Evolutionary conservation across 495 filamentous ascomycete species (phyloP), one percentile per base, ranked within the genome.

Genomic region (Aspergillus bridgeri): DNA sequence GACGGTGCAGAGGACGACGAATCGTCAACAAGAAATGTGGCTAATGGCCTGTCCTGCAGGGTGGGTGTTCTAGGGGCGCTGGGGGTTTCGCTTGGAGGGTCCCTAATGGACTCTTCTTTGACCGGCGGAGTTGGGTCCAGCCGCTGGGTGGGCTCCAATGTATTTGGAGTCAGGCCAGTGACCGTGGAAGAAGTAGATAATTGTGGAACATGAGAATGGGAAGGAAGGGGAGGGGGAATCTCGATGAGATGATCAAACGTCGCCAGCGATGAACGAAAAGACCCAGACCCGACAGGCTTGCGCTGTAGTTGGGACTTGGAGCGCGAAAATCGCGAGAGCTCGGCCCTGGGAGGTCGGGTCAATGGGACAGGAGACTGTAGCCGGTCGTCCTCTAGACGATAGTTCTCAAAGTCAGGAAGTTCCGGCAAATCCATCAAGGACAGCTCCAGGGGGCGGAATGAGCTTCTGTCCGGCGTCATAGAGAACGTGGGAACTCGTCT

Each of bases 361-460:
- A 65, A 44, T n/a, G 59, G 62, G 18, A 7, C 38, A 23, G 52
- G 42, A 46, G n/a, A 19, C 48, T 60, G 63, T 22, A 60, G 61
- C 18, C 18, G 46, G 13, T 60, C 56, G 0, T 68, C 65, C 7
- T 69, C 63, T 2, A 72, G 18, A 9, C 63, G 55, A 42, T 74
- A 77, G 5, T 62, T 50, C 11, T 74, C 71, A 56, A 83, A 83
- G 9, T 65, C 64, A 27, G 79, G 79, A 42, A 83, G 72, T 23
- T 77, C 71, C 15, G 91, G 90, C 9, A 95, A 75, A 46, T 79
- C 81, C 65, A 86, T 83, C 24, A 95, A 89, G 71, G 82, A 90
- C 50, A 95, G 77, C 71, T 93, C 83, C 42, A 94, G 76, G 11
- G 89, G 88, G 38, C 81, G 80, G 69, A 90, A 91, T 17, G 78